These are phyloP conservation scores for Puccinellia tenuiflora DNA, from an alignment of 176 grass and related monocot genomes.

Conservation along the genomic window DNA sequence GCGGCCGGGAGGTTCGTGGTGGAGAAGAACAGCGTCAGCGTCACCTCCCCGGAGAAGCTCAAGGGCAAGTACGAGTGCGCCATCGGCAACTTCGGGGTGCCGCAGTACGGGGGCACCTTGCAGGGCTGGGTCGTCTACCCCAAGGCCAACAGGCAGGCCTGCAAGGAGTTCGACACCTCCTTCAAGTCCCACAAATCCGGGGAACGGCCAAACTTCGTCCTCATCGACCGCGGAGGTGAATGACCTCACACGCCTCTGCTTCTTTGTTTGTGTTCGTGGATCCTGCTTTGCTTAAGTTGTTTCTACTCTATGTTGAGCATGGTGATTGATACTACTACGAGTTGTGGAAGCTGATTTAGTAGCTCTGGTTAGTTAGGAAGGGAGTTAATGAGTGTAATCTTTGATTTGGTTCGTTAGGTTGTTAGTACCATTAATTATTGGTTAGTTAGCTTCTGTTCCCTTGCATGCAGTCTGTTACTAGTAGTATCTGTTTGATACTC, in stretches of 20 bases:
- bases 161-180: slow-evolving; percentile 57
- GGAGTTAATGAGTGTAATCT: neutral
- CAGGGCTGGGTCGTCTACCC: slow-evolving; percentile 63
- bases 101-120: slow-evolving; percentile 80
- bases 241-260: neutral
- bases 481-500: neutral
- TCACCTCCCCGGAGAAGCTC: slow-evolving; percentile 61
- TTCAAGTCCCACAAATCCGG: slow-evolving; percentile 55
- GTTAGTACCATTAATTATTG: slow-evolving; percentile 1
- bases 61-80: slow-evolving; percentile 74
- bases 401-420: neutral
- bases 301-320: neutral
- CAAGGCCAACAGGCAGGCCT: slow-evolving; percentile 58
- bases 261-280: neutral
- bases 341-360: neutral
- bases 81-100: slow-evolving; percentile 91
- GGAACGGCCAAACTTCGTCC: slow-evolving; percentile 50
- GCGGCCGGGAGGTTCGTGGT: slow-evolving; percentile 66
- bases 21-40: slow-evolving; percentile 81
- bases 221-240: slow-evolving; percentile 83
- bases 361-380: neutral
- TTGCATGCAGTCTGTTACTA: neutral
- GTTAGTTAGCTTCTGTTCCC: neutral
- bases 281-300: neutral
- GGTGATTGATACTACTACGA: neutral